Base-by-base conservation (phyloP, 2,329 filamentous ascomycete species). In the Monilinia fructigena region DNA sequence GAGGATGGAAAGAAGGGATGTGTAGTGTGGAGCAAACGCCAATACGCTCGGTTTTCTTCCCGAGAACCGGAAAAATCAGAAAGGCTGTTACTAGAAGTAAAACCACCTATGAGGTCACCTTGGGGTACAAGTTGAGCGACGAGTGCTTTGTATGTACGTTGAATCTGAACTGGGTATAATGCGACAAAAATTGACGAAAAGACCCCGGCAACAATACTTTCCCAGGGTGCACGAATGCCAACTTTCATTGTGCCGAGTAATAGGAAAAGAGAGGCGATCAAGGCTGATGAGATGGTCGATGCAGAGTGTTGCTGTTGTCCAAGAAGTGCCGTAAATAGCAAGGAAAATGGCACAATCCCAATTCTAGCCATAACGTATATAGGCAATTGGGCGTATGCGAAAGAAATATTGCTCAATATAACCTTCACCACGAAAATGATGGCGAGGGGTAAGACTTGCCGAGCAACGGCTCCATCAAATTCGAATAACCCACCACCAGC, bases 401-500 rank as follows among this genome's bases (percentile, higher is more conserved):
- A 84, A 4, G 82, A 83, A 65, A 84, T 78, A 73, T 84, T 85
- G 70, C 81, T 83, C 23, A 85, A 77, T 20, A 82, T 75, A 40
- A 84, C 77, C 70, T 82, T 84, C 38, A 78, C 77, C 35, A 83
- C 76, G 67, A 82, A 84, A 59, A 84, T 78, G 16, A 82, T 73
- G 0, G 82, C 80, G 11, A 83, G 73, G 16, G 82, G 82, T 1
- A 84, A 73, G 26, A 82, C 80, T 65, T 80, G 79, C 67, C 79
- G 80, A 0, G 78, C 82, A n/a, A 80, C 77, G 50, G 76, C 73
- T 67, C 75, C 76, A 65, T 84, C 81, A 64, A 84, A 83, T 68
- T 84, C 82, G 65, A 85, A 81, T 3, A 84, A 71, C 11, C 83
- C 82, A 23, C 82, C 82, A n/a, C 82, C 82, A 42, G 82, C 80